These are phyloP conservation scores for Xylaria sp. DNA, from an alignment of 2,329 filamentous ascomycete species.

Conservation along the genomic window DNA sequence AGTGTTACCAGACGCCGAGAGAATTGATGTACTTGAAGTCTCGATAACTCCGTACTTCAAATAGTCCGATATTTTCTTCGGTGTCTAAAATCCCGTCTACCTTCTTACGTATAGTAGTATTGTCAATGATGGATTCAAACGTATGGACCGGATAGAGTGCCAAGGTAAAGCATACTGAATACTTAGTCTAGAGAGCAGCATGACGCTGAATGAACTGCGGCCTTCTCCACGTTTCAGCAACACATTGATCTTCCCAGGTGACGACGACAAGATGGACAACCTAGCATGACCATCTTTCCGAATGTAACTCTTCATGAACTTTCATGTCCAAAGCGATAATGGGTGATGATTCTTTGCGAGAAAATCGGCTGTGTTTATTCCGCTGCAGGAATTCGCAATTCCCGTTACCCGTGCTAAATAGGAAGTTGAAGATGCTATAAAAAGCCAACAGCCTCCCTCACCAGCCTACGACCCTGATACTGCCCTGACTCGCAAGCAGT, in stretches of 20 bases:
- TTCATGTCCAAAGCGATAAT: no score
- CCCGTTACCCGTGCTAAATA: slow-evolving; percentile 25
- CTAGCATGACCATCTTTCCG: not conserved
- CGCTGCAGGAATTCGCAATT: slow-evolving; percentile 16
- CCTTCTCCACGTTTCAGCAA: slow-evolving; percentile 22
- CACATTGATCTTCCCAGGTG: not conserved
- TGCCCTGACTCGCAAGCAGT: not conserved
- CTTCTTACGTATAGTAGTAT: no score
- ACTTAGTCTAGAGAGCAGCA: not conserved
- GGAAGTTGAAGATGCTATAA: slow-evolving; percentile 7
- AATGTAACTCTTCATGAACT: not conserved
- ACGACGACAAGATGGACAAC: slow-evolving; percentile 7
- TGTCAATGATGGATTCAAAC: no score
- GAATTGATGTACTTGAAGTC: not conserved
- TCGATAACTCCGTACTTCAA: not conserved
- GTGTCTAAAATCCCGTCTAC: not conserved
- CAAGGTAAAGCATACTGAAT: no score
- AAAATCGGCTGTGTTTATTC: slow-evolving; percentile 18
- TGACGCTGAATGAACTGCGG: not conserved
- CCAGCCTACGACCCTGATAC: not conserved
- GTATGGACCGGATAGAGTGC: no score
- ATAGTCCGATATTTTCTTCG: slow-evolving; percentile 5
- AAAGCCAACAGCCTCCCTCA: slow-evolving; percentile 9
- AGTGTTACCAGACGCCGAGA: slow-evolving; percentile 16
- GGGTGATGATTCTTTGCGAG: not conserved